These are phyloP conservation scores for Cochlearia excelsa DNA, from an alignment of 345 rosid species.

Conservation along the genomic window DNA sequence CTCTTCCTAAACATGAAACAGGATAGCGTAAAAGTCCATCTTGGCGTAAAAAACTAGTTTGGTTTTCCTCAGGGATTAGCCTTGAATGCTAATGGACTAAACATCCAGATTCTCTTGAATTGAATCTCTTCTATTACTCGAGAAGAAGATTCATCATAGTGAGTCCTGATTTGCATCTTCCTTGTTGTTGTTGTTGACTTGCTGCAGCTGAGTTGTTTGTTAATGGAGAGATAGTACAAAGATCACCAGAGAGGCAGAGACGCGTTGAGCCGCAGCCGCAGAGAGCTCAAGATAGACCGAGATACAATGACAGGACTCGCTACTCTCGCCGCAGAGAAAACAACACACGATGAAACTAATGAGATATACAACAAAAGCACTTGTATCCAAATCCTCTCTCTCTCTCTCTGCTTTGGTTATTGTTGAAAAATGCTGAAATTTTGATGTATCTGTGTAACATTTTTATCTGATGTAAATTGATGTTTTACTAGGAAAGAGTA, in stretches of 20 bases:
- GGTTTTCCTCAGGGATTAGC: conserved; percentile 13
- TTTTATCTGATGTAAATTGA: no score
- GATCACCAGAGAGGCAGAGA: conserved; percentile 91
- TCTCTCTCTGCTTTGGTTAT: neutral
- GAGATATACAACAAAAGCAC: no score
- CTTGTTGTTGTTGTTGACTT: conserved; percentile 18
- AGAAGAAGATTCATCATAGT: conserved; percentile 9
- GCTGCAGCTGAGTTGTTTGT: conserved; percentile 92
- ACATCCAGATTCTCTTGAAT: conserved; percentile 8
- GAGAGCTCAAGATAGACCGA: conserved; percentile 92
- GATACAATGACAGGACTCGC: conserved; percentile 92
- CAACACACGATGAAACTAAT: conserved; percentile 45
- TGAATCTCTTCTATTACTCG: neutral
- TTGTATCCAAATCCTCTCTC: no score
- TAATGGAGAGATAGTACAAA: conserved; percentile 90
- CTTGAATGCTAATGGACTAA: conserved; percentile 42
- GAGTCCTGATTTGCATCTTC: conserved; percentile 1
- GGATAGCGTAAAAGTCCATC: conserved; percentile 6
- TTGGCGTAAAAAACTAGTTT: neutral
- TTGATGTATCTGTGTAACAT: no score
- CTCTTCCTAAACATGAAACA: neutral
- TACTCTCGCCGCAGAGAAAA: conserved; percentile 85
- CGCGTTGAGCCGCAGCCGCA: conserved; percentile 93
- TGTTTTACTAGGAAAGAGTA: no score
- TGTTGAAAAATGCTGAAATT: neutral